Percentiles rank a stretch among this genome's conserved stretches.
phyloP scores from a whole-genome alignment of 2,329 filamentous ascomycete species.

The Fusarium sp. region DNA sequence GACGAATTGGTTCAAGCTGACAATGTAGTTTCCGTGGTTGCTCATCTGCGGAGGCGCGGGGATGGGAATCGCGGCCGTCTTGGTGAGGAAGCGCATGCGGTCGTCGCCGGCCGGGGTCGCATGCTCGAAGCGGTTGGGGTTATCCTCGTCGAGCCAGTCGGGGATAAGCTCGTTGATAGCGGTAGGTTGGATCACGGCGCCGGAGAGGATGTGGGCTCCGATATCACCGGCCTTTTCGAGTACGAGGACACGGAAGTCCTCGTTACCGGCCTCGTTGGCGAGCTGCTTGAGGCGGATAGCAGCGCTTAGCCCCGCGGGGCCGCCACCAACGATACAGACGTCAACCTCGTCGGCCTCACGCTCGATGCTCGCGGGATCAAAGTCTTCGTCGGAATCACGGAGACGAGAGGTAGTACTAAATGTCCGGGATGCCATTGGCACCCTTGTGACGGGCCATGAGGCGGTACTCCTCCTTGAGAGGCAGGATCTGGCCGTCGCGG shows the following conservation, averaged over 20 bases:
- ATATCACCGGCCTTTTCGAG: constrained; percentile 96
- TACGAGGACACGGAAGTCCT: constrained; percentile 92
- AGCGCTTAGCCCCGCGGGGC: constrained; percentile 92
- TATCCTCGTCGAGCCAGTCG: constrained; percentile 91
- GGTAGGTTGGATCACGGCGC: constrained; percentile 92
- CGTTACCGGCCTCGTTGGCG: constrained; percentile 93
- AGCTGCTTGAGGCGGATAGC: constrained; percentile 96
- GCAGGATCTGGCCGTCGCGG: constrained; percentile 32
- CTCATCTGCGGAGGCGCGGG: constrained; percentile 97
- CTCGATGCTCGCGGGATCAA: constrained; percentile 78
- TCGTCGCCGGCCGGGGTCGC: constrained; percentile 87
- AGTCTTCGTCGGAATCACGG: constrained; percentile 56
- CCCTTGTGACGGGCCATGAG: constrained; percentile 34
- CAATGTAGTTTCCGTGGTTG: constrained; percentile 97
- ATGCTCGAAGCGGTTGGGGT: constrained; percentile 87
- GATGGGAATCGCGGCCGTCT: constrained; percentile 80
- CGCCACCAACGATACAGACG: constrained; percentile 95
- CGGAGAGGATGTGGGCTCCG: constrained; percentile 94
- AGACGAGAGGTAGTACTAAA: constrained; percentile 53
- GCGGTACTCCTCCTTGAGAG: constrained; percentile 26
- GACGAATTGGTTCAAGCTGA: constrained; percentile 93
- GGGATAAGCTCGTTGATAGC: constrained; percentile 92
- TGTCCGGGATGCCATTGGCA: constrained; percentile 44
- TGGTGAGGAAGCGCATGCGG: constrained; percentile 94
- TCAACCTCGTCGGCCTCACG: constrained; percentile 95